A percentile compares a stretch with the other conserved stretches of the same genome.
Conservation (phyloP, 2,329 filamentous ascomycete species). For the Monosporascus sp. region DNA sequence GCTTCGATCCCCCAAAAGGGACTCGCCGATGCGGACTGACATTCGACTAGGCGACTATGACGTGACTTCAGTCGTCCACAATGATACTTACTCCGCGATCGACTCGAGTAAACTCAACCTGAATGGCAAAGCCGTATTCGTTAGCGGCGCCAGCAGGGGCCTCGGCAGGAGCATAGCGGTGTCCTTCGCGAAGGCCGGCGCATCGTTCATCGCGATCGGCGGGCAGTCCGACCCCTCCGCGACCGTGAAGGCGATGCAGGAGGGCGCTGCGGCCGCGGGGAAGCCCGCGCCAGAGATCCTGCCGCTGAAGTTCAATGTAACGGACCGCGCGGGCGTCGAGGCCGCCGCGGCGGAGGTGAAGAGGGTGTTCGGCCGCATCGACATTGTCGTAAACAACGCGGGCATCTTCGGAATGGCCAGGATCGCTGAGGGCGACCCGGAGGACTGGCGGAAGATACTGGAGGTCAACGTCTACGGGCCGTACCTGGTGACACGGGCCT, state of each 20-base stretch:
- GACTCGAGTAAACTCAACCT: slow-evolving; percentile 22
- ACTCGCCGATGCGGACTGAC: not conserved
- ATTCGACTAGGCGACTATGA: slow-evolving; percentile 19
- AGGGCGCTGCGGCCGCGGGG: slow-evolving; percentile 17
- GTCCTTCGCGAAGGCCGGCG: slow-evolving; percentile 30
- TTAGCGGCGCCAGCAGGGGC: slow-evolving; percentile 30
- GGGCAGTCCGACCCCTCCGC: slow-evolving; percentile 20
- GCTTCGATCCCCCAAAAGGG: not conserved
- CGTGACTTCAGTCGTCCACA: slow-evolving; percentile 23
- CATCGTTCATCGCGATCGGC: slow-evolving; percentile 29
- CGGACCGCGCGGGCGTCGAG: slow-evolving; percentile 26
- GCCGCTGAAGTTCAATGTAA: slow-evolving; percentile 28
- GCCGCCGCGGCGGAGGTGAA: slow-evolving; percentile 22
- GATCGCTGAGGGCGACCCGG: slow-evolving; percentile 23
- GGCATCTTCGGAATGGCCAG: slow-evolving; percentile 10
- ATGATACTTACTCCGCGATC: slow-evolving; percentile 28
- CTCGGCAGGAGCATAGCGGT: slow-evolving; percentile 26
- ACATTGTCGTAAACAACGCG: slow-evolving; percentile 31
- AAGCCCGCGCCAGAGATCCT: slow-evolving; percentile 24
- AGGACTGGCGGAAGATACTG: slow-evolving; percentile 33
- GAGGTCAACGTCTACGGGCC: slow-evolving; percentile 44
- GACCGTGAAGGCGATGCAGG: slow-evolving; percentile 17
- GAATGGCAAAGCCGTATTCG: slow-evolving; percentile 27
- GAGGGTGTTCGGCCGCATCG: slow-evolving; percentile 25
- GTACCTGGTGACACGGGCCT: slow-evolving; percentile 38